phyloP scores from a whole-genome alignment of 176 grass and related monocot species.

The Cymbopogon citratus region DNA sequence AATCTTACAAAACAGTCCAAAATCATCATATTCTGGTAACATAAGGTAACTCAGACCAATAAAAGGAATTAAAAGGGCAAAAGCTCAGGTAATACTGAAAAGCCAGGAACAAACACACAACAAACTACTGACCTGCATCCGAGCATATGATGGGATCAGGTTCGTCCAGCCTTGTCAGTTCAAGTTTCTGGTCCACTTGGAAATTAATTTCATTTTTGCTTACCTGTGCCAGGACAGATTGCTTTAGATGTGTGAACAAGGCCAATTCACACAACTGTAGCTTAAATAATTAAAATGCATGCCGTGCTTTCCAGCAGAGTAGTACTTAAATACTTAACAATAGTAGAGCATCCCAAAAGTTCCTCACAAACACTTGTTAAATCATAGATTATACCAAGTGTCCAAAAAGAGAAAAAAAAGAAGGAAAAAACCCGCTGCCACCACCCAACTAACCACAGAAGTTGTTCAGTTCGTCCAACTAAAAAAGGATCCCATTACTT shows the following conservation, averaged over 20 bases:
- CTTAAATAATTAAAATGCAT: neutral
- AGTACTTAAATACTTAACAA: neutral
- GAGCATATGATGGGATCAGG: conserved; percentile 29
- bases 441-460: no score
- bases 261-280: neutral
- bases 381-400: no score
- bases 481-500: no score
- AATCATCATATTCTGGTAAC: neutral
- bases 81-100: neutral
- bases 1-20: neutral
- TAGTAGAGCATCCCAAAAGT: neutral
- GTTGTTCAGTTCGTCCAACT: no score
- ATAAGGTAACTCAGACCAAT: neutral
- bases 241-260: neutral
- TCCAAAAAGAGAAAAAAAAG: no score
- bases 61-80: neutral
- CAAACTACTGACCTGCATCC: conserved; percentile 44
- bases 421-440: no score
- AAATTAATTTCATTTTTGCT: conserved; percentile 52
- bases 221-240: conserved; percentile 43
- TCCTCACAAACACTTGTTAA: neutral
- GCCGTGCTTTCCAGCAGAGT: neutral
- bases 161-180: conserved; percentile 30
- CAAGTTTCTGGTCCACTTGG: conserved; percentile 29
- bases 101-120: neutral